These are phyloP conservation scores for Vanrija pseudolonga DNA, from an alignment of 1,284 basidiomycete genomes.

Conservation along the genomic window DNA sequence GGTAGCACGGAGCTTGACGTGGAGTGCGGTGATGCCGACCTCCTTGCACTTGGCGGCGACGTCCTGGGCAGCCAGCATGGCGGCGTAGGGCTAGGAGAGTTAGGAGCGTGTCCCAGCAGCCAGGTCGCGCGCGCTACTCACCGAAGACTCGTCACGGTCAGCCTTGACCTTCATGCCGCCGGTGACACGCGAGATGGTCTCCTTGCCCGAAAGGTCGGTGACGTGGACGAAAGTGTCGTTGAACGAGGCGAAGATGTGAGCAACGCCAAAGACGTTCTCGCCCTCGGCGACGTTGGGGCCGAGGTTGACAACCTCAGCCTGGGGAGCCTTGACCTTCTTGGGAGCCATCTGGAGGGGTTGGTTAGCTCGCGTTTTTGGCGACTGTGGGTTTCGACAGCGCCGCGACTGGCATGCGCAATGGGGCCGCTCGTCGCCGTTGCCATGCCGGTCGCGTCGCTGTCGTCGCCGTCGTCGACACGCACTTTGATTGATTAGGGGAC, in stretches of 20 bases:
- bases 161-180: conserved; percentile 99
- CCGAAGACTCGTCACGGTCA: conserved; percentile 97
- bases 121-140: conserved; percentile 21
- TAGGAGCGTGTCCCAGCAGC: conserved; percentile 10
- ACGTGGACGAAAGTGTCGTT: conserved; percentile 99
- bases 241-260: conserved; percentile 97
- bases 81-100: conserved; percentile 68
- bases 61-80: conserved; percentile 99
- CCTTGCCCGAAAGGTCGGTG: conserved; percentile 97
- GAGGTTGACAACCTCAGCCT: conserved; percentile 77
- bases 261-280: conserved; percentile 92
- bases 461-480: background rate
- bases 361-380: background rate
- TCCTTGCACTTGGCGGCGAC: conserved; percentile 95
- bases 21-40: conserved; percentile 93
- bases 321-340: conserved; percentile 55
- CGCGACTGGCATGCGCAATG: no score
- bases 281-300: conserved; percentile 93
- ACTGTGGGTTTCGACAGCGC: background rate
- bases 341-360: conserved; percentile 36
- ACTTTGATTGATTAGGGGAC: background rate
- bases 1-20: conserved; percentile 87
- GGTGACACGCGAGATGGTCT: conserved; percentile 97
- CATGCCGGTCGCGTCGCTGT: background rate
- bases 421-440: background rate